These are phyloP conservation scores for Chaetomiaceae sp. DNA, from an alignment of 2,329 filamentous ascomycete species.

Conservation along the genomic window DNA sequence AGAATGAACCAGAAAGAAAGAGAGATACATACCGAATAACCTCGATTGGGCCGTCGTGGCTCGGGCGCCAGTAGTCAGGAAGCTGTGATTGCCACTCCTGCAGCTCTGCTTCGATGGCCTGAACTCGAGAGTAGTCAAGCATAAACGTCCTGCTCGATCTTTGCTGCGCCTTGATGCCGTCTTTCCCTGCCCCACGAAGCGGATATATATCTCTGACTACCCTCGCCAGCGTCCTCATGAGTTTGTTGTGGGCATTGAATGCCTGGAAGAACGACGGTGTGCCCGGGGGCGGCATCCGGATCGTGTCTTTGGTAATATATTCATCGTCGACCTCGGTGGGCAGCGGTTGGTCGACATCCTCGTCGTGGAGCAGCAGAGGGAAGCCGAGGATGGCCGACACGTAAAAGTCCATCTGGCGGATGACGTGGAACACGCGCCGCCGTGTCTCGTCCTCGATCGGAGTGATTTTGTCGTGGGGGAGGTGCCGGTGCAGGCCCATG, in stretches of 20 bases:
- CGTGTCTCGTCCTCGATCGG: conserved; percentile 60
- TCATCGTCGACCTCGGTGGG: conserved; percentile 63
- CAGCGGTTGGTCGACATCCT: conserved; percentile 63
- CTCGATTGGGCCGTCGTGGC: conserved; percentile 68
- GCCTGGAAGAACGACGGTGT: conserved; percentile 58
- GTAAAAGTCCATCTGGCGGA: conserved; percentile 67
- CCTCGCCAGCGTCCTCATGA: conserved; percentile 61
- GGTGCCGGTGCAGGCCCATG: conserved; percentile 70
- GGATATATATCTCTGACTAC: conserved; percentile 64
- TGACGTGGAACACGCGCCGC: conserved; percentile 61
- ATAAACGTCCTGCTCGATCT: conserved; percentile 48
- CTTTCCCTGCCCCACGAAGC: conserved; percentile 51
- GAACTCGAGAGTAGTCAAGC: conserved; percentile 59
- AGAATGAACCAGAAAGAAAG: too few species aligned
- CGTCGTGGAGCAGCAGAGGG: conserved; percentile 56
- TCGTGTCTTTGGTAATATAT: conserved; percentile 56
- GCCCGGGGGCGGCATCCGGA: conserved; percentile 50
- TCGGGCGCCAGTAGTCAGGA: conserved; percentile 72
- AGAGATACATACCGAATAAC: conserved; percentile 64
- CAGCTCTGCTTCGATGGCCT: conserved; percentile 60
- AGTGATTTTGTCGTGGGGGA: conserved; percentile 58
- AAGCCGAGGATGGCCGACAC: conserved; percentile 64
- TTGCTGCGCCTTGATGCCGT: conserved; percentile 41
- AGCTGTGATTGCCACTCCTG: conserved; percentile 61
- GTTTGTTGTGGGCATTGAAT: conserved; percentile 59